Evolutionary conservation across 2,329 filamentous ascomycete genomes (phyloP), one percentile per base, ranked within the genome.

Genomic region (Dendrostoma leiphaemia): DNA sequence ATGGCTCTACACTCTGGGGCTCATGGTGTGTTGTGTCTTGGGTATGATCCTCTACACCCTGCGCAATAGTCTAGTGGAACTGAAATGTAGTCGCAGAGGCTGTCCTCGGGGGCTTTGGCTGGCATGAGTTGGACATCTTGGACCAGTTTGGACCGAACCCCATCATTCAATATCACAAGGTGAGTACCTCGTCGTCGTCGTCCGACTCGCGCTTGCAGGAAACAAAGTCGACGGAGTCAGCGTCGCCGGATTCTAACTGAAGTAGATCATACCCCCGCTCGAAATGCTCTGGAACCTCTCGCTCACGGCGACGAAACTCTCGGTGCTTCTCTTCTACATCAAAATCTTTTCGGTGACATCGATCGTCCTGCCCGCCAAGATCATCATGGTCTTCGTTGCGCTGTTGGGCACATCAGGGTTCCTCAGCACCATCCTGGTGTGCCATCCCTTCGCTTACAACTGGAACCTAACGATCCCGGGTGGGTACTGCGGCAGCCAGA

Each of bases 391-490:
- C 10, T 48, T 67, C 19, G 61, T 65, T 10, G 34, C 59, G 1
- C 47, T 64, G 15, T 64, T 67, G 60, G 64, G 61, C 2, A 13
- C 63, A 13, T 59, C 61, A n/a, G 63, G 63, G 12, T 62, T 70
- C 43, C 47, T 70, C 15, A 61, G 60, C 19, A 62, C 65, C 8
- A 60, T 65, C 54, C 61, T 72, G 34, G 68, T 72, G 46, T 74
- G 71, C 57, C 62, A 53, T n/a, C 71, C 71, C 2, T 61, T 74
- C 28, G 62, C 65, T 8, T 67, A 65, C 46, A 69, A 65, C 44
- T 74, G 71, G 70, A 59, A 71, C 51, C 65, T 58, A 28, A 54
- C 59, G 15, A 65, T 67, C 37, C 62, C 61, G 10, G 65, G 62
- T 19, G 66, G 71, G 13, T 57, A 61, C 6, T 73, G 65, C 51